Evolutionary conservation across 768 basidiomycete species (phyloP).

Genomic region (Hysterangium stoloniferum): DNA sequence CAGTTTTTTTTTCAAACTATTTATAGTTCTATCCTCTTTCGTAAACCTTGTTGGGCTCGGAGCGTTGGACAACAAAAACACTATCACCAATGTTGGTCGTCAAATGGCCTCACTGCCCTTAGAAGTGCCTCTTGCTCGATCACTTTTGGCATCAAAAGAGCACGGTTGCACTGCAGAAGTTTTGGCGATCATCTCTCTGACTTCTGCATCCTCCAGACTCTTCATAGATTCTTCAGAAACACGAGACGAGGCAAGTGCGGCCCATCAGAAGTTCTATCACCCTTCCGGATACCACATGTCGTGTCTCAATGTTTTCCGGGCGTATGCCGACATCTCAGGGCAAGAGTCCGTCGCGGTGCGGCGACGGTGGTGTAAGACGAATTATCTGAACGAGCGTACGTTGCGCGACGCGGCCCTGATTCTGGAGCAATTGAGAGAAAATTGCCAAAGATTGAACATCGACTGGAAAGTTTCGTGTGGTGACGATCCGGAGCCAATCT

Average conservation of each 20-base stretch:
- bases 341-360: conserved; percentile 40
- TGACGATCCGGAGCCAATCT: conserved; percentile 58
- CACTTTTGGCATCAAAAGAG: conserved; percentile 69
- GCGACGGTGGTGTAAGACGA: conserved; percentile 75
- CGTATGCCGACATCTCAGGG: conserved; percentile 64
- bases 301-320: conserved; percentile 73
- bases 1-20: neutral
- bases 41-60: conserved; percentile 72
- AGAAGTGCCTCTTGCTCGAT: conserved; percentile 76
- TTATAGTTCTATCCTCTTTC: conserved; percentile 50
- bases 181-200: conserved; percentile 75
- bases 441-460: conserved; percentile 53
- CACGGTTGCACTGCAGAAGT: conserved; percentile 71
- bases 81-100: conserved; percentile 66
- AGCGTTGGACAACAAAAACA: conserved; percentile 60
- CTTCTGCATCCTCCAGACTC: conserved; percentile 73
- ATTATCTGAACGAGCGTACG: conserved; percentile 78
- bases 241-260: conserved; percentile 63
- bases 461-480: conserved; percentile 53
- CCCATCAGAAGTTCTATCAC: conserved; percentile 73
- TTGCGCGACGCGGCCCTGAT: conserved; percentile 74
- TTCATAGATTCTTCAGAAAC: conserved; percentile 73
- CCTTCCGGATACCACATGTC: conserved; percentile 88
- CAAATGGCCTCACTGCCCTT: conserved; percentile 89
- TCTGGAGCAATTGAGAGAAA: conserved; percentile 63